Percentiles rank a stretch among this genome's conserved stretches.
Evolutionary conservation across 129 eudicot genomes (phyloP).

Genomic region (Scalesia atractyloides): DNA sequence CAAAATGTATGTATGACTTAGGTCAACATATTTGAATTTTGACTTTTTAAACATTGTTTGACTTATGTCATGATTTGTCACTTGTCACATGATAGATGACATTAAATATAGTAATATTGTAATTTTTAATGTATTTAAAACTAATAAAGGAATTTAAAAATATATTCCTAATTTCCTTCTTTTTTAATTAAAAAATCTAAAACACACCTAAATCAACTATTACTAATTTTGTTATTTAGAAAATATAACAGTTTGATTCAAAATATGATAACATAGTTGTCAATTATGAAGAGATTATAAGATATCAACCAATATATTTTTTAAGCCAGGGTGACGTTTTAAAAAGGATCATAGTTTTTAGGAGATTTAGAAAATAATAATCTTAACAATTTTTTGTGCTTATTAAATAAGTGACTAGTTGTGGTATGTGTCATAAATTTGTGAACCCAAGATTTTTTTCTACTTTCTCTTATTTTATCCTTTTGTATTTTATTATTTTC

Average conservation of each 20-base stretch:
- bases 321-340: too few species aligned
- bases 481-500: too few species aligned
- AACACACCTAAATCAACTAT: background rate
- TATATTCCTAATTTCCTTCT: background rate
- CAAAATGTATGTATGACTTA: background rate
- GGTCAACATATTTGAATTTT: constrained; percentile 17
- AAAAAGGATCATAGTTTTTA: too few species aligned
- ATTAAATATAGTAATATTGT: background rate
- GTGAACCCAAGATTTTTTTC: too few species aligned
- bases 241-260: background rate
- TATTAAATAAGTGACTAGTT: too few species aligned
- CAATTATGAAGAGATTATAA: background rate
- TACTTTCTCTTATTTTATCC: too few species aligned
- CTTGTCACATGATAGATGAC: constrained; percentile 10
- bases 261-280: background rate
- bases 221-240: background rate
- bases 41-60: constrained; percentile 22
- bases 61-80: constrained; percentile 13
- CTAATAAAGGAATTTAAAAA: background rate
- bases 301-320: too few species aligned
- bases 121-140: background rate
- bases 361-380: too few species aligned
- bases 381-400: too few species aligned
- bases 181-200: background rate
- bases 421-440: too few species aligned